Base-by-base conservation (phyloP, 306 rosid species). In the Quercus alba region DNA sequence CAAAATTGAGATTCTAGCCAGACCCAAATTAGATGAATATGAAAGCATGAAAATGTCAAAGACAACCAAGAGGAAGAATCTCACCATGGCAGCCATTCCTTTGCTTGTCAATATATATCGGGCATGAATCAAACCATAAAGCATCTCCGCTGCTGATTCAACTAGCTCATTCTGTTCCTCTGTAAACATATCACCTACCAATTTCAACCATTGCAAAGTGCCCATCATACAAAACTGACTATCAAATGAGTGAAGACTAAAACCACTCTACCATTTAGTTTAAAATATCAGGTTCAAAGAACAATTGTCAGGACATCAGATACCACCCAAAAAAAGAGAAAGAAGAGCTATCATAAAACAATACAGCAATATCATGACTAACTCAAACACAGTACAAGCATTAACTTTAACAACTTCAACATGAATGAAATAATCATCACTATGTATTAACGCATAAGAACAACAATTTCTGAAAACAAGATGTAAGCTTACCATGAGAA, bases 141-240 rank as follows among this genome's bases (percentile, higher is more conserved):
- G 97, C 96, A 93, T 91, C 86, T 93, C 97, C 12, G 96, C 97
- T 30, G 97, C 97, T 46, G 97, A 90, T 83, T 90, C 96, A 82
- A 93, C 74, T 41, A 93, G 83, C 74, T 93, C 97, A 86, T 89
- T 87, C 79, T 93, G 97, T 75, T 90, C 95, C 85, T 89, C 91
- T 5, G 97, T 90, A 78, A 92, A 85, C 92, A 86, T 86, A 76
- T 92, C 97, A 80, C 88, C 97, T 92, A 88, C 74, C 76, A 58
- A 75, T 56, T 72, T 35, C 82, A 84, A 82, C 78, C 78, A 56
- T 52, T 44, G 14, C 56, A 75, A 78, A 76, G 44, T 54, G 75
- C 55, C 58, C 58, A 78, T 73, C 58, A 72, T 58, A 76, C 71
- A 75, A 73, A 74, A 59, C 35, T 15, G 46, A 64, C 26, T 75